Evolutionary conservation across 768 basidiomycete genomes (phyloP).

Genomic region (Butyriboletus loyo): DNA sequence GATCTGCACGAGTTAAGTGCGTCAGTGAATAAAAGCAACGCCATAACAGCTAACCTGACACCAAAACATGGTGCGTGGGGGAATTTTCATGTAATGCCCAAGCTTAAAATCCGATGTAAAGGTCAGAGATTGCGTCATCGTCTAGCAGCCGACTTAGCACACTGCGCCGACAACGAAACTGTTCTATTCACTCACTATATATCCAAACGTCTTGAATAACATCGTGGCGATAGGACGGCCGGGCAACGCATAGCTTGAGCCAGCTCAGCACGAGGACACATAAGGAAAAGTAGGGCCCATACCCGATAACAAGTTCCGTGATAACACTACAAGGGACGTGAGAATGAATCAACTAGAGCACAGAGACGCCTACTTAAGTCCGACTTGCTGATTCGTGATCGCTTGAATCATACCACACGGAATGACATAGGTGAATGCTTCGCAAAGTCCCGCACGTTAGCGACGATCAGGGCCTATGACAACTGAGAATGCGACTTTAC

Average conservation of each 20-base stretch:
- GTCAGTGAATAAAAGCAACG: background rate
- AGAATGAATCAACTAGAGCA: background rate
- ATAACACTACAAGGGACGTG: slow-evolving; percentile 47
- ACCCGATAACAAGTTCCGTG: slow-evolving; percentile 75
- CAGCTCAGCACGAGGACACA: background rate
- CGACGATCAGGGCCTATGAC: background rate
- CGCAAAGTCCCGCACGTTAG: slow-evolving; percentile 1
- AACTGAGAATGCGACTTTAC: slow-evolving; percentile 30
- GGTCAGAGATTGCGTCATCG: slow-evolving; percentile 48
- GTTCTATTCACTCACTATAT: slow-evolving; percentile 41
- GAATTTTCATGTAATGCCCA: slow-evolving; percentile 62
- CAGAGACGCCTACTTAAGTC: slow-evolving; percentile 44
- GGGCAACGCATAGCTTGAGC: slow-evolving; percentile 57
- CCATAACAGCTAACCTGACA: slow-evolving; percentile 44
- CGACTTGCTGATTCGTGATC: slow-evolving; percentile 79
- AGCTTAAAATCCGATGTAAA: slow-evolving; percentile 81
- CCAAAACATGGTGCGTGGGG: slow-evolving; percentile 71
- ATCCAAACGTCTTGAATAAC: slow-evolving; percentile 85
- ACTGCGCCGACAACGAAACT: background rate
- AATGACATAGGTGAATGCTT: slow-evolving; percentile 44
- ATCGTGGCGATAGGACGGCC: slow-evolving; percentile 79
- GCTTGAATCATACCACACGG: slow-evolving; percentile 61
- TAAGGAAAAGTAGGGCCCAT: background rate
- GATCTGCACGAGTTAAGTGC: slow-evolving; percentile 36
- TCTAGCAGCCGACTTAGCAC: slow-evolving; percentile 7